Base-by-base conservation (phyloP, 1,284 basidiomycete species). In the Schizopora paradoxa region DNA sequence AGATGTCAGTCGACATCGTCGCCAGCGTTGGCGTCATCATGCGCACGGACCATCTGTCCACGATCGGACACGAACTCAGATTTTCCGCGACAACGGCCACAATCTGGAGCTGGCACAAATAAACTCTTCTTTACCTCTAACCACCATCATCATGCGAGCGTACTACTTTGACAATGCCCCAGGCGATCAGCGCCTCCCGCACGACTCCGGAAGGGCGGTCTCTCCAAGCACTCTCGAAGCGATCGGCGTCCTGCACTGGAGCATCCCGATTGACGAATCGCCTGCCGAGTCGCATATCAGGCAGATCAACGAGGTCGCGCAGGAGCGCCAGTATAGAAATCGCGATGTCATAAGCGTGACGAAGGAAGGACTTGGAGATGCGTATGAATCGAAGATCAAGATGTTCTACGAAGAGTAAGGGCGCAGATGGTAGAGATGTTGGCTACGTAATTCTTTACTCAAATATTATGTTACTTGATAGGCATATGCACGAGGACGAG, bases 401-500 rank as follows among this genome's bases (percentile, higher is more conserved):
- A 73, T 62, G 3, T 91, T 92, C 67, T 93, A 87, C 59, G 73
- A 82, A 51, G 86, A 90, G 86, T 89, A 54, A 55, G 82, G 65
- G 41, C 5, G 4, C 19, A 21, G n/a, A 18, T 7, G 31, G 25
- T 47, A 6, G 7, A 7, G 2, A 34, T 25, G 31, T 40, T n/a
- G n/a, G 18, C 22, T 27, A 6, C 29, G 18, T 36, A 22, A 21
- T 51, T 18, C 3, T 25, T 26, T 2, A 14, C 18, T 29, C 6
- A n/a, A n/a, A 10, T 2, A 4, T 11, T 7, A 45, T 25, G 32
- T 36, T 48, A 29, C 47, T 51, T 39, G 13, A 47, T 48, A 89
- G 86, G 58, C 89, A 92, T 56, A 74, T 93, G 67, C 91, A 93
- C 56, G 89, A 93, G 63, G 91, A 93, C 56, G 90, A 93, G 62